Percentiles rank a stretch among this genome's conserved stretches.
Conservation (phyloP, 1,284 basidiomycete genomes). For the Ustilago bromivora region DNA sequence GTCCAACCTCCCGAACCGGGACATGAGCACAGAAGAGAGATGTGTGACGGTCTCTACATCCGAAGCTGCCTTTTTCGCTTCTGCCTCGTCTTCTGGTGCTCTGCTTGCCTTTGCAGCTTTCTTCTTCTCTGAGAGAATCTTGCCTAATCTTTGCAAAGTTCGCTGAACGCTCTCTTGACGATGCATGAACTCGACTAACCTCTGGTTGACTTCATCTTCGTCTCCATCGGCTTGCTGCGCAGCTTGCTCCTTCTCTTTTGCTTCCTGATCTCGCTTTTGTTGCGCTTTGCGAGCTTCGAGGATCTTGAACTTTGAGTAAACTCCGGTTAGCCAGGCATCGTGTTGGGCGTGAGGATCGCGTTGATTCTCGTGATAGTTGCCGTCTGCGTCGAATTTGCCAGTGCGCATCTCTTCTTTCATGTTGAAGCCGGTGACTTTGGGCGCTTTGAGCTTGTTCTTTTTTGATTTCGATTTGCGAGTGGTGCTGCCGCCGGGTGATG, state of each 20-base stretch:
- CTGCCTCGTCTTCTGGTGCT: constrained; percentile 41
- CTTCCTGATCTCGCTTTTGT: constrained; percentile 75
- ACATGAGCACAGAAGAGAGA: constrained; percentile 63
- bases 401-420: constrained; percentile 99
- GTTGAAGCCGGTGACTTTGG: constrained; percentile 94
- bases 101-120: constrained; percentile 73
- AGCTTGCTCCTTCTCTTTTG: constrained; percentile 69
- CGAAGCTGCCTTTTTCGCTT: constrained; percentile 15
- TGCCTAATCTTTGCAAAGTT: constrained; percentile 86
- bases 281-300: constrained; percentile 78
- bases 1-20: constrained; percentile 58
- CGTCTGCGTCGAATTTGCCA: constrained; percentile 94
- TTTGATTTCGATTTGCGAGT: constrained; percentile 16
- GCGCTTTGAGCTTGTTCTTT: constrained; percentile 73
- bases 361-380: constrained; percentile 83
- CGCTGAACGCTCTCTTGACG: constrained; percentile 91
- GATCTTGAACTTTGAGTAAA: constrained; percentile 84
- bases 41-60: constrained; percentile 61
- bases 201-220: constrained; percentile 74
- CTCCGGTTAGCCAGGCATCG: constrained; percentile 92
- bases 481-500: constrained; percentile 32
- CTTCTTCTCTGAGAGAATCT: constrained; percentile 69
- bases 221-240: constrained; percentile 79
- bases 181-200: constrained; percentile 77
- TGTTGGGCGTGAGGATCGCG: constrained; percentile 88